phyloP scores from a whole-genome alignment of 371 early-diverging fungal species.

The Apophysomyces ossiformis region DNA sequence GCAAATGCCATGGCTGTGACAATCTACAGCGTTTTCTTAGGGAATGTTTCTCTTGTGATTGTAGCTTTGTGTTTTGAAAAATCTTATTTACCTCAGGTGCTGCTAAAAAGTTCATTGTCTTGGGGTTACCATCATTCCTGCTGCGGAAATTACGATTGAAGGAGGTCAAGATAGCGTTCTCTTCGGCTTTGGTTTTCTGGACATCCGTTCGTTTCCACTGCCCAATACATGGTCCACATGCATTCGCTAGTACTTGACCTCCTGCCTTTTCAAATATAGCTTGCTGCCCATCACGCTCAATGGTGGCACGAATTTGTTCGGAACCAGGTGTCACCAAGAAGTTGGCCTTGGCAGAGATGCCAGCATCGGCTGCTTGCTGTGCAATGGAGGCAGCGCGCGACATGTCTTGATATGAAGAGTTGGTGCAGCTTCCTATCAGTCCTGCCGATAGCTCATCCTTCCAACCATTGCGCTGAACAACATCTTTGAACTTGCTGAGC shows the following conservation, averaged over 20 bases:
- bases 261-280: constrained; percentile 83
- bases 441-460: constrained; percentile 85
- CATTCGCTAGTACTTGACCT: constrained; percentile 88
- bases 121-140: constrained; percentile 94
- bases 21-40: constrained; percentile 43
- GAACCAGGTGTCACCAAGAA: constrained; percentile 96
- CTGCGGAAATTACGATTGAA: constrained; percentile 98
- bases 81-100: constrained; percentile 77
- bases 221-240: constrained; percentile 91
- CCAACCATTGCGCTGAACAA: constrained; percentile 85
- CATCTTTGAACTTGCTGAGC: constrained; percentile 78
- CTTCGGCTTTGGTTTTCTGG: constrained; percentile 56
- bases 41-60: neutral
- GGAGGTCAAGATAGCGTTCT: constrained; percentile 93
- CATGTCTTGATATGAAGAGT: constrained; percentile 97
- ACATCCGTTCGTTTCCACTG: constrained; percentile 92
- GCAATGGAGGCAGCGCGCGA: constrained; percentile 87
- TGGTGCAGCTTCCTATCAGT: constrained; percentile 96
- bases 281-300: constrained; percentile 91
- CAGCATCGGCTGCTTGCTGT: constrained; percentile 81
- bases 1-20: constrained; percentile 93
- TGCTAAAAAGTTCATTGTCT: constrained; percentile 94
- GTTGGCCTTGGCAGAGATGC: constrained; percentile 77
- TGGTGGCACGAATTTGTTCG: constrained; percentile 96
- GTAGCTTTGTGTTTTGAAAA: neutral